Evolutionary conservation across 306 rosid genomes (phyloP), one percentile per base, ranked within the genome.

Genomic region (Cicer chorassanicum): DNA sequence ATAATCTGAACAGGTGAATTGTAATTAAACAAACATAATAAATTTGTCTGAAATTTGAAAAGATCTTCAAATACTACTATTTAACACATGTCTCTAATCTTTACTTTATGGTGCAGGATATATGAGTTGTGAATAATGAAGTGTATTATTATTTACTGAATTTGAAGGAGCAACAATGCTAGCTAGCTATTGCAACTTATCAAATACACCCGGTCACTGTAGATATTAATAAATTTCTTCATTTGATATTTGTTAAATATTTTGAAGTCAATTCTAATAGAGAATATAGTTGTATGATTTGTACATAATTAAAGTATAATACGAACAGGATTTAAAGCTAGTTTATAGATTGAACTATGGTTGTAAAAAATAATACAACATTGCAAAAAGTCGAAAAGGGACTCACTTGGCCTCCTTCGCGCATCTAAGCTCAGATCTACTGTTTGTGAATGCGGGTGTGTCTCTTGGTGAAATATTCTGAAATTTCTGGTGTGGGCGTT

Each of bases 71-170:
- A 69, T 14, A 65, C 14, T 68, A n/a, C 29, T 39, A 6, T 42
- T 29, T 59, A 7, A 70, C 24, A 15, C 9, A 40, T 53, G 51
- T 59, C 39, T 70, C 49, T 65, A 18, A 69, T 63, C 53, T 70
- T 70, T 77, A 18, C 49, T 61, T 70, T 78, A 62, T 40, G 40
- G 49, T 78, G 85, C 92, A 88, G 90, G 87, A 70, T 62, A 73
- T 65, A 84, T 60, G 84, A 41, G 11, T 80, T 83, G 18, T 77
- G 74, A 85, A 53, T 60, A 49, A 76, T 38, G 72, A 63, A 45
- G 34, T 29, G 34, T 3, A 29, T 29, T 62, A 72, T 44, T 50
- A 42, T 50, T 29, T 34, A 56, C 59, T 38, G 72, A 67, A 53
- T 51, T 15, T 45, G 56, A 75, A 79, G 74, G 72, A 16, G 60